Evolutionary conservation across 257 asterid genomes (phyloP).

Genomic region (Fraxinus pennsylvanica): DNA sequence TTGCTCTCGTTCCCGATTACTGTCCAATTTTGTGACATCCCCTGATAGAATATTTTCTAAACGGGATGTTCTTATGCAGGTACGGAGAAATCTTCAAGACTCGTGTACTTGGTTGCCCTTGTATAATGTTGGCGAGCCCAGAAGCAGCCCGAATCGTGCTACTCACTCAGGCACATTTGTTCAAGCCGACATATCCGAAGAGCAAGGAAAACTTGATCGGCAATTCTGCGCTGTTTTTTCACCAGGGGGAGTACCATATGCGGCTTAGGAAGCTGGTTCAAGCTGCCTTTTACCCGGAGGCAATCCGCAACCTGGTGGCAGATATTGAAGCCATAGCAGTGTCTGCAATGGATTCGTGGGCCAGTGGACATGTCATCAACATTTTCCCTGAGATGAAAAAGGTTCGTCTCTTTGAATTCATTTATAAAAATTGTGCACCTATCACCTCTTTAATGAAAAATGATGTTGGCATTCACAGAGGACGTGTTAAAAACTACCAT

Average conservation of each 20-base stretch:
- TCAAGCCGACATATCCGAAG: slow-evolving; percentile 85
- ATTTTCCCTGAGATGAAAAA: slow-evolving; percentile 66
- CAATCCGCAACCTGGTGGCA: slow-evolving; percentile 47
- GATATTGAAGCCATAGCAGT: slow-evolving; percentile 45
- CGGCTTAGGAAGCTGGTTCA: slow-evolving; percentile 70
- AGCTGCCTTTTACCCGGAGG: slow-evolving; percentile 50
- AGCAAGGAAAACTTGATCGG: slow-evolving; percentile 80
- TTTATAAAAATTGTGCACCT: not conserved
- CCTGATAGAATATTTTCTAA: too few species aligned
- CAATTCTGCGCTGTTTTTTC: slow-evolving; percentile 73
- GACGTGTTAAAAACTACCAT: not conserved
- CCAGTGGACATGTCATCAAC: slow-evolving; percentile 45
- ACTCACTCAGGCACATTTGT: slow-evolving; percentile 57
- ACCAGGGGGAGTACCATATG: slow-evolving; percentile 67
- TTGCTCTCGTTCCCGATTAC: not conserved
- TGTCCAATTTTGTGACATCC: not conserved
- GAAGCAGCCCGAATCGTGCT: slow-evolving; percentile 86
- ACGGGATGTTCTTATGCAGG: slow-evolving; percentile 31
- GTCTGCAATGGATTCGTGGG: slow-evolving; percentile 54
- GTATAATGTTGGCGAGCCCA: slow-evolving; percentile 87
- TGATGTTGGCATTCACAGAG: not conserved
- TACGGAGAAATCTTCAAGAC: slow-evolving; percentile 88
- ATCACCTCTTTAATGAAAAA: too few species aligned
- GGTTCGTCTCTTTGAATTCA: slow-evolving; percentile 36
- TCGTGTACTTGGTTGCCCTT: slow-evolving; percentile 70